Evolutionary conservation across 306 rosid species (phyloP).

Genomic region (Lotus japonicus): DNA sequence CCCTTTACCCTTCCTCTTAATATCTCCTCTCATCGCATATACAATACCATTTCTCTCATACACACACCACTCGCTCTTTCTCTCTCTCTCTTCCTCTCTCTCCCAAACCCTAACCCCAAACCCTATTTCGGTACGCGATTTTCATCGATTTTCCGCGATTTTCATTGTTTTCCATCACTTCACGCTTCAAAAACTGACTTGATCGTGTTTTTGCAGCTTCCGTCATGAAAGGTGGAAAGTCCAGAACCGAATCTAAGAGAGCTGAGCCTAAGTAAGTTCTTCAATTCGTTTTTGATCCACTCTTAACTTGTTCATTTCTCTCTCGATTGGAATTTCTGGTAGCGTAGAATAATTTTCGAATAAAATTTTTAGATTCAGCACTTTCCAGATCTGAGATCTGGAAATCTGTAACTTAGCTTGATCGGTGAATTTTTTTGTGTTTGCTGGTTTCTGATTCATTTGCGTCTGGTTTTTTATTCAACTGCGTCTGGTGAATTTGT

Average conservation of each 20-base stretch:
- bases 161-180: neutral
- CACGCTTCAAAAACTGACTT: slow-evolving; percentile 9
- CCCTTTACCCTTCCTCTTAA: slow-evolving; percentile 17
- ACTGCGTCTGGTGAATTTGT: neutral
- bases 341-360: neutral
- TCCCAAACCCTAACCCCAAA: slow-evolving; percentile 35
- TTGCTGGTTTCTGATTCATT: neutral
- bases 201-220: slow-evolving; percentile 35
- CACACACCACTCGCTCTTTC: neutral
- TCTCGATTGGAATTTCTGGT: neutral
- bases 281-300: neutral
- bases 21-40: slow-evolving; percentile 37
- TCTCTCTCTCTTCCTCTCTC: slow-evolving; percentile 9
- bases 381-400: slow-evolving; percentile 39
- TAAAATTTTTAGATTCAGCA: neutral
- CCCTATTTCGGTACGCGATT: slow-evolving; percentile 21
- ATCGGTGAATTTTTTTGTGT: neutral
- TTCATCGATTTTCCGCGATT: neutral
- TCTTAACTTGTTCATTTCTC: neutral
- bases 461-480: neutral
- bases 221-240: slow-evolving; percentile 73
- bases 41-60: slow-evolving; percentile 18
- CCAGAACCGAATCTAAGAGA: slow-evolving; percentile 56
- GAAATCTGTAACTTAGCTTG: neutral
- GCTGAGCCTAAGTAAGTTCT: slow-evolving; percentile 64